Base-by-base conservation (phyloP, 169 alveolate genomes). In the Babesia ovata region DNA sequence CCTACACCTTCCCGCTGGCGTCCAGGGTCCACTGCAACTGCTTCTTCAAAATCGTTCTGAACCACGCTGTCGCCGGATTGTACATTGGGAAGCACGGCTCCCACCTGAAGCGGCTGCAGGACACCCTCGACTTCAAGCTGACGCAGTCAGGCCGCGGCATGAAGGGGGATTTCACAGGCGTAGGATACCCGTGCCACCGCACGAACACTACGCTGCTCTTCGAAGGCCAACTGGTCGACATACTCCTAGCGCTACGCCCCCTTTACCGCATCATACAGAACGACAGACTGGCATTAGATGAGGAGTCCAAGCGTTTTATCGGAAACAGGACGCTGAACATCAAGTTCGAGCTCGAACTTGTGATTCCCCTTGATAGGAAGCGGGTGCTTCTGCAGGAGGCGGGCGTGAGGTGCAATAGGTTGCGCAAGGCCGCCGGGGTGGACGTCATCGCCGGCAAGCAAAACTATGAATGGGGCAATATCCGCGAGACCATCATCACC, bases 401-500 rank as follows among this genome's bases (percentile, higher is more conserved):
- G 14, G 87, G 87, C n/a, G 39, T 46, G 11, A 4, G 87, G 60
- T 79, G 87, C 57, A 79, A 65, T 48, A 69, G 44, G 63, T 66
- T 79, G 44, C 65, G 87, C 33, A 61, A 54, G 26, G 29, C 66
- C 24, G 58, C 84, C 17, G 87, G 87, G 4, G 87, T 79, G 16
- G 87, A 74, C 29, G 61, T 79, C 26, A 79, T 79, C 16, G 87
- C 87, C 46, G 87, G 87, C 14, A 79, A 79, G 63, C 87, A 79
- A 63, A 79, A 79, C 71, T 79, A 54, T 28, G 87, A 79, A 63
- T 50, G 57, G 53, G 84, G 84, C 33, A 70, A 79, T 56, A 79
- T 79, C 57, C 60, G 63, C 70, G 87, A 79, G 63, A 71, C 79
- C 17, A 79, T 79, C 16, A 77, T 79, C 29, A 79, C 87, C 9